Conservation (phyloP, 1,284 basidiomycete genomes). For the Austroboletus novae-zelandiae region DNA sequence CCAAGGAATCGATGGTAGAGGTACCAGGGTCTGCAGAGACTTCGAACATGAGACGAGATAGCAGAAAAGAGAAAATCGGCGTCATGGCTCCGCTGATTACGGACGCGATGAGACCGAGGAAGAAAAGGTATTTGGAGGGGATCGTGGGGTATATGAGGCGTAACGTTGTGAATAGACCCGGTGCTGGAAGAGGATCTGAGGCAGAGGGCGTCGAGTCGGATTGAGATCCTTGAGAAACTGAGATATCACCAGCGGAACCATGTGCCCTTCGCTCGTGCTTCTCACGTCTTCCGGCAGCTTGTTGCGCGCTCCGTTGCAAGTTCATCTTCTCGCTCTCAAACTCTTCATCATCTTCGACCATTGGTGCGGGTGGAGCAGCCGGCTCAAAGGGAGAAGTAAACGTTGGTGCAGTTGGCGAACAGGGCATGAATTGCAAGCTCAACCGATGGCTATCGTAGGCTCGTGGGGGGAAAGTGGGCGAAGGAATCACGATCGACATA, state of each 20-base stretch:
- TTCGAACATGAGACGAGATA: slow-evolving; percentile 79
- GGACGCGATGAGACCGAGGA: slow-evolving; percentile 66
- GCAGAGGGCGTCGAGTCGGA: neutral
- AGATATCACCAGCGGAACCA: slow-evolving; percentile 13
- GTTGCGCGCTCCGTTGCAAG: slow-evolving; percentile 37
- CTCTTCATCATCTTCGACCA: slow-evolving; percentile 39
- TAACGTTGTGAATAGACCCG: slow-evolving; percentile 42
- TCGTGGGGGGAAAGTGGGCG: slow-evolving; percentile 28
- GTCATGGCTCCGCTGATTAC: slow-evolving; percentile 79
- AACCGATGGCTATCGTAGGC: slow-evolving; percentile 37
- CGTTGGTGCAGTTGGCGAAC: slow-evolving; percentile 51
- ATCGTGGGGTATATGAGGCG: slow-evolving; percentile 68
- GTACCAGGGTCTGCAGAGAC: slow-evolving; percentile 70
- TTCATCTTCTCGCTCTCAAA: slow-evolving; percentile 43
- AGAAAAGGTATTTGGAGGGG: slow-evolving; percentile 69
- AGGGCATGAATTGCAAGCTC: slow-evolving; percentile 55
- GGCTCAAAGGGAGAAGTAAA: slow-evolving; percentile 35
- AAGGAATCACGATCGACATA: slow-evolving; percentile 29
- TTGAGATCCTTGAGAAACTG: slow-evolving; percentile 18
- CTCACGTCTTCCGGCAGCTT: slow-evolving; percentile 30
- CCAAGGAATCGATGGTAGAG: slow-evolving; percentile 67
- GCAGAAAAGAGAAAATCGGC: slow-evolving; percentile 88
- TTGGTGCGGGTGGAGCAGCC: slow-evolving; percentile 8
- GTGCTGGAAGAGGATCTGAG: slow-evolving; percentile 2
- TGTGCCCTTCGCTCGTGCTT: slow-evolving; percentile 28